These are phyloP conservation scores for Carex pumila DNA, from an alignment of 176 grass and related monocot species.

Conservation along the genomic window DNA sequence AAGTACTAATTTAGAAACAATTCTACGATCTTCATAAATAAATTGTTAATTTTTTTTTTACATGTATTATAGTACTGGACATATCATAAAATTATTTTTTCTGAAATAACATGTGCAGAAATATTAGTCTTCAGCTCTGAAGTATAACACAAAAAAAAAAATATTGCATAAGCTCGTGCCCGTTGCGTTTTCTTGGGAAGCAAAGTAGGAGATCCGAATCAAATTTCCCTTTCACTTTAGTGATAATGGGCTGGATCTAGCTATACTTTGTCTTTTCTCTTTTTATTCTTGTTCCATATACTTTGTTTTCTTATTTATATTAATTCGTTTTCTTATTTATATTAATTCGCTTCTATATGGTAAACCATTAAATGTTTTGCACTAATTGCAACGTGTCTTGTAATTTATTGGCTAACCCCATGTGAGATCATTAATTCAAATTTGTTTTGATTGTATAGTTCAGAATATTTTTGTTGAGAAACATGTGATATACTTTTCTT, in stretches of 20 bases:
- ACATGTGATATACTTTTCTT: not conserved
- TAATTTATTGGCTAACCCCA: not conserved
- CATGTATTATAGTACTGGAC: no score
- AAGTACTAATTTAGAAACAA: no score
- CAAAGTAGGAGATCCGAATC: not conserved
- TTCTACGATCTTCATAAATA: no score
- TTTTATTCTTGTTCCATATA: constrained; percentile 5
- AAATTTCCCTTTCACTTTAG: not conserved
- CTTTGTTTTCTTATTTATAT: constrained; percentile 1
- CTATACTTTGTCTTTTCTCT: constrained; percentile 8
- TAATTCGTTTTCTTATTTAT: not conserved
- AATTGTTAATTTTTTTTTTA: no score
- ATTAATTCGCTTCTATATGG: not conserved
- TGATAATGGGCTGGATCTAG: not conserved
- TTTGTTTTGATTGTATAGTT: not conserved
- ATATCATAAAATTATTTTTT: no score
- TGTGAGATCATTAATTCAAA: constrained; percentile 16
- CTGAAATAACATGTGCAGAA: not conserved
- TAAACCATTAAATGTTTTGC: not conserved
- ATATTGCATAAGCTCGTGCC: not conserved
- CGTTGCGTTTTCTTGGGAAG: not conserved
- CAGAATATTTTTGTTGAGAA: not conserved
- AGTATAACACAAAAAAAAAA: not conserved
- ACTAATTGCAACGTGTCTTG: not conserved
- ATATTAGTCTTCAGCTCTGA: not conserved